phyloP scores from a whole-genome alignment of 805 yeast genomes.

The Pichia kluyveri region DNA sequence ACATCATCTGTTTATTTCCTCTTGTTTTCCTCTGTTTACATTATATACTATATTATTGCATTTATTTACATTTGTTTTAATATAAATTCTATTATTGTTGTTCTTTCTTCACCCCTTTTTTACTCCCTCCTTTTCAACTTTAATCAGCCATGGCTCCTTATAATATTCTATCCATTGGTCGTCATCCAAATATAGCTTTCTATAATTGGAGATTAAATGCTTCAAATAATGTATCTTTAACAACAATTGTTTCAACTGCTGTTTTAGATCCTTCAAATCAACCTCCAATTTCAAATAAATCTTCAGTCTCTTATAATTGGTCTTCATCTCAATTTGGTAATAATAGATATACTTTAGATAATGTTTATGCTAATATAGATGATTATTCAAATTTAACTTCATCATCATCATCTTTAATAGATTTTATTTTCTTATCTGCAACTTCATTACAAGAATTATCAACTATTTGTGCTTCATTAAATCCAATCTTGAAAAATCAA shows the following conservation, averaged over 20 bases:
- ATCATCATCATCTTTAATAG: conserved; percentile 18
- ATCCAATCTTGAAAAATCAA: conserved; percentile 27
- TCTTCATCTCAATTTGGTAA: conserved; percentile 26
- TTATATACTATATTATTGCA: no score
- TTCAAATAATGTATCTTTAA: conserved; percentile 32
- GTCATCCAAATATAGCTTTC: conserved; percentile 48
- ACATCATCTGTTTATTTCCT: no score
- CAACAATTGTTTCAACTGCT: conserved; percentile 30
- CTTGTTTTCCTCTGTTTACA: no score
- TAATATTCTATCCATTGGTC: conserved; percentile 27
- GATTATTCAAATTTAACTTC: conserved; percentile 12
- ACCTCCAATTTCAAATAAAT: conserved; percentile 1
- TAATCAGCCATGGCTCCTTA: conserved; percentile 3
- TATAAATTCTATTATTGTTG: no score
- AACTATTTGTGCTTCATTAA: conserved; percentile 29
- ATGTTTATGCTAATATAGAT: conserved; percentile 17
- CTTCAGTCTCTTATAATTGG: conserved; percentile 20
- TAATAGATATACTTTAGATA: conserved; percentile 20
- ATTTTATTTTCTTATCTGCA: conserved; percentile 38
- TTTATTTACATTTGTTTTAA: no score
- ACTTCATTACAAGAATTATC: conserved; percentile 45
- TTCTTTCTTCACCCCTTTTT: no score
- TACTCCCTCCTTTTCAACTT: no score
- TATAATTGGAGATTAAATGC: conserved; percentile 50
- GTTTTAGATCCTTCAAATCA: not conserved